Conservation (phyloP, 345 rosid species). For the Moringa oleifera region DNA sequence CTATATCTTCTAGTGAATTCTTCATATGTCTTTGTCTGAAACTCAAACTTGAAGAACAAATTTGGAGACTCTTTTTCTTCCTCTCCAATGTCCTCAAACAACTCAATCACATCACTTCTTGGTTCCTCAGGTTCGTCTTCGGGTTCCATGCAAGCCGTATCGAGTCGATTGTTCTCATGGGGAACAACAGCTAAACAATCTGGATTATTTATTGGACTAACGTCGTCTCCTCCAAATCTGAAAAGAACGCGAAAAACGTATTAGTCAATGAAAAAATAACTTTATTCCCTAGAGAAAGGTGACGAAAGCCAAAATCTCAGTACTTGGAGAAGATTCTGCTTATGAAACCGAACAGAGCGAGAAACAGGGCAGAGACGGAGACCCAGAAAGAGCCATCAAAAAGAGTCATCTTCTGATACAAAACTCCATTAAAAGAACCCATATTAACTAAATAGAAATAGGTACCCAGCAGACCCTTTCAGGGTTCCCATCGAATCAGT, state of each 20-base stretch:
- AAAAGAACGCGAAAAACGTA: slow-evolving; percentile 1
- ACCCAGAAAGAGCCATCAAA: slow-evolving; percentile 36
- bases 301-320: not conserved
- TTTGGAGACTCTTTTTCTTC: slow-evolving; percentile 37
- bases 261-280: not conserved
- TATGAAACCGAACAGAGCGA: slow-evolving; percentile 33
- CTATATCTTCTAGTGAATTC: slow-evolving; percentile 29
- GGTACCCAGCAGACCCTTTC: slow-evolving; percentile 16
- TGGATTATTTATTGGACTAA: slow-evolving; percentile 21
- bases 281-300: not conserved
- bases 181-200: slow-evolving; percentile 8
- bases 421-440: slow-evolving; percentile 25
- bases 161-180: not conserved
- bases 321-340: slow-evolving; percentile 36
- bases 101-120: slow-evolving; percentile 11
- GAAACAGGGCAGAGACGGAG: slow-evolving; percentile 37
- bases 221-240: slow-evolving; percentile 23
- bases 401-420: slow-evolving; percentile 26
- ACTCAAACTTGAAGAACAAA: slow-evolving; percentile 62
- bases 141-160: slow-evolving; percentile 8
- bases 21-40: slow-evolving; percentile 48
- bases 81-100: slow-evolving; percentile 9
- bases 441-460: slow-evolving; percentile 26
- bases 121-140: slow-evolving; percentile 18
- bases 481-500: slow-evolving; percentile 28